These are phyloP conservation scores for Aspergillus tamarii DNA, from an alignment of 2,329 filamentous ascomycete genomes.

Conservation along the genomic window DNA sequence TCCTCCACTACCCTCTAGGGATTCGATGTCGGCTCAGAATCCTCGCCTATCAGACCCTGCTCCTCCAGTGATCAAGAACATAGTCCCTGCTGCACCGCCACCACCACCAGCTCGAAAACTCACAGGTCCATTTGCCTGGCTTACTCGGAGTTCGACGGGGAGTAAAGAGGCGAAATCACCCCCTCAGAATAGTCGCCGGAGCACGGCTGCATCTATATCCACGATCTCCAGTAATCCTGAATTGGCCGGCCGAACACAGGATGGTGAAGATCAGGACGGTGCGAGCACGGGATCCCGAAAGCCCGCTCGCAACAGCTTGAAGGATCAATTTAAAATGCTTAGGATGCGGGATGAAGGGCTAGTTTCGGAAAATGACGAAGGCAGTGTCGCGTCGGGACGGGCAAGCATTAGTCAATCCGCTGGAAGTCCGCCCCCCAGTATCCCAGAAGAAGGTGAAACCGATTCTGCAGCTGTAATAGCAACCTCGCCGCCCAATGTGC, in stretches of 20 bases:
- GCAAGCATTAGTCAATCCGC: conserved; percentile 47
- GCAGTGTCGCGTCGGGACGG: conserved; percentile 51
- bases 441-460: conserved; percentile 51
- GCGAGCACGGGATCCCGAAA: conserved; percentile 48
- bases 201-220: conserved; percentile 78
- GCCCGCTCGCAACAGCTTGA: conserved; percentile 65
- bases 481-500: conserved; percentile 52
- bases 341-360: conserved; percentile 74
- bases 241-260: conserved; percentile 74
- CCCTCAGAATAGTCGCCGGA: conserved; percentile 58
- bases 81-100: conserved; percentile 43
- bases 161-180: conserved; percentile 62
- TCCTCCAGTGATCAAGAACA: conserved; percentile 48
- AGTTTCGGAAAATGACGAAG: conserved; percentile 60
- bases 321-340: conserved; percentile 77
- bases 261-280: conserved; percentile 60
- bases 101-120: conserved; percentile 66
- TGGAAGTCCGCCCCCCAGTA: conserved; percentile 53
- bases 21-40: conserved; percentile 34
- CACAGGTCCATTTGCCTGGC: conserved; percentile 84
- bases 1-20: conserved; percentile 36
- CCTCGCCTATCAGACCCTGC: conserved; percentile 60
- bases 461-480: conserved; percentile 34
- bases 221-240: conserved; percentile 81
- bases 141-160: conserved; percentile 67